Percentiles rank a stretch among this genome's conserved stretches.
These are phyloP conservation scores for Cutaneotrichosporon sp. DNA, from an alignment of 1,284 basidiomycete genomes.

Conservation along the genomic window DNA sequence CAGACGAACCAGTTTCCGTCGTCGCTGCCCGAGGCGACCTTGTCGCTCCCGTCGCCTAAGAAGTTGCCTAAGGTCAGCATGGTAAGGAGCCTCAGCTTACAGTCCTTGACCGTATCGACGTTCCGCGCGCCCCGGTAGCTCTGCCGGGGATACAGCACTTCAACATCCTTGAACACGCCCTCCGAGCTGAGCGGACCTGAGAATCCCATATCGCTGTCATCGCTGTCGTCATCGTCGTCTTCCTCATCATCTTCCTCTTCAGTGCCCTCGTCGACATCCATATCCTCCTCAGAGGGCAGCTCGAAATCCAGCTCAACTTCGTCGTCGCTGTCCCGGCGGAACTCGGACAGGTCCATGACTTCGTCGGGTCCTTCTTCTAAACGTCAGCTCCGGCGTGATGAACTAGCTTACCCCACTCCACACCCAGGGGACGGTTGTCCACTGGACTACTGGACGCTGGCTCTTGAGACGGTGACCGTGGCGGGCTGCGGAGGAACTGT, in stretches of 20 bases:
- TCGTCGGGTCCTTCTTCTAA: not conserved
- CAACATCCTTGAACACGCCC: conserved; percentile 45
- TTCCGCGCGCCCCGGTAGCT: conserved; percentile 73
- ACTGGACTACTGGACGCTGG: not conserved
- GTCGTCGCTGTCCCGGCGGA: not conserved
- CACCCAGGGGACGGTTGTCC: not conserved
- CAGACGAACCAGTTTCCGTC: conserved; percentile 74
- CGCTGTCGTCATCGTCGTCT: conserved; percentile 23
- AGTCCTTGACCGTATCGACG: conserved; percentile 83
- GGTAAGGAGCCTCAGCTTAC: conserved; percentile 50
- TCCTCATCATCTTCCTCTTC: conserved; percentile 26
- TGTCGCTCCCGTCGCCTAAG: conserved; percentile 69
- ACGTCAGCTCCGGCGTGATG: not conserved
- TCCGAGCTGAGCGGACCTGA: conserved; percentile 14
- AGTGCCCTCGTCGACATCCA: conserved; percentile 5
- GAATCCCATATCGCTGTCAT: conserved; percentile 14
- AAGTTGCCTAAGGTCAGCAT: conserved; percentile 63
- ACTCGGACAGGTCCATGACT: conserved; percentile 2
- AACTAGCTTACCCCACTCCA: not conserved
- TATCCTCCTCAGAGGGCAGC: not conserved
- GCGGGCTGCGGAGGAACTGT: conserved; percentile 5
- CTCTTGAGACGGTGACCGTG: not conserved
- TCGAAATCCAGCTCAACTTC: not conserved
- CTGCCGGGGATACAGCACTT: conserved; percentile 63
- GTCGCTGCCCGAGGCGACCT: conserved; percentile 80